These are phyloP conservation scores for Camelina neglecta DNA, from an alignment of 345 rosid genomes.

Conservation along the genomic window DNA sequence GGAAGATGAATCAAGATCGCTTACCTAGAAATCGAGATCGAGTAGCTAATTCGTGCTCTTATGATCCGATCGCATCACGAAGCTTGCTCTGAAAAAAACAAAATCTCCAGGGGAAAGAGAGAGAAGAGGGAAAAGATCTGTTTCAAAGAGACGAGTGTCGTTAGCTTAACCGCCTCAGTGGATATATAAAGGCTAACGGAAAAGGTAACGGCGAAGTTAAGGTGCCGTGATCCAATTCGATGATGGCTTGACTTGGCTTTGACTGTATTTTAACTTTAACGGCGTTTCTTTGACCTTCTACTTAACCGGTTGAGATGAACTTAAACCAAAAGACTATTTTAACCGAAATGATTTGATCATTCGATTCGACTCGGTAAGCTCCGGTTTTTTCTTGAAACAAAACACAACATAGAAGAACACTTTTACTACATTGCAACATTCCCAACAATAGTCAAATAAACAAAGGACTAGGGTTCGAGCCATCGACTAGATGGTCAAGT, in stretches of 20 bases:
- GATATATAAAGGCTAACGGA: constrained; percentile 19
- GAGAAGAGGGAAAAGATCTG: constrained; percentile 29
- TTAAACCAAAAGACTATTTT: not conserved
- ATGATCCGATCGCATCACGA: not conserved
- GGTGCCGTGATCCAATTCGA: not conserved
- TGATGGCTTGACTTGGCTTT: not conserved
- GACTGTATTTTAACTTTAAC: not conserved
- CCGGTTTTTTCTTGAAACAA: not conserved
- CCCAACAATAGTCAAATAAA: constrained; percentile 33
- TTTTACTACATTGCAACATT: constrained; percentile 23
- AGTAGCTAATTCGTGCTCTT: not conserved
- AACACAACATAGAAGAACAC: not conserved
- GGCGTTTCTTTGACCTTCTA: constrained; percentile 19
- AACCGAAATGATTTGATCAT: constrained; percentile 2
- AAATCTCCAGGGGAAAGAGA: not conserved
- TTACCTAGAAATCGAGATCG: constrained; percentile 15
- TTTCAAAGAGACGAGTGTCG: constrained; percentile 16
- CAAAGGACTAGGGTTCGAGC: constrained; percentile 35
- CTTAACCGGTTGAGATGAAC: constrained; percentile 20
- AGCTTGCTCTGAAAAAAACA: constrained; percentile 5
- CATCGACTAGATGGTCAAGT: constrained; percentile 36
- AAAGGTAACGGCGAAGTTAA: constrained; percentile 16
- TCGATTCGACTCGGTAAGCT: not conserved
- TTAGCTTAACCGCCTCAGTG: constrained; percentile 5
- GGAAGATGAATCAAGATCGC: not conserved